Evolutionary conservation across 257 asterid species (phyloP), one percentile per base, ranked within the genome.

Genomic region (Solanum clarkiae): DNA sequence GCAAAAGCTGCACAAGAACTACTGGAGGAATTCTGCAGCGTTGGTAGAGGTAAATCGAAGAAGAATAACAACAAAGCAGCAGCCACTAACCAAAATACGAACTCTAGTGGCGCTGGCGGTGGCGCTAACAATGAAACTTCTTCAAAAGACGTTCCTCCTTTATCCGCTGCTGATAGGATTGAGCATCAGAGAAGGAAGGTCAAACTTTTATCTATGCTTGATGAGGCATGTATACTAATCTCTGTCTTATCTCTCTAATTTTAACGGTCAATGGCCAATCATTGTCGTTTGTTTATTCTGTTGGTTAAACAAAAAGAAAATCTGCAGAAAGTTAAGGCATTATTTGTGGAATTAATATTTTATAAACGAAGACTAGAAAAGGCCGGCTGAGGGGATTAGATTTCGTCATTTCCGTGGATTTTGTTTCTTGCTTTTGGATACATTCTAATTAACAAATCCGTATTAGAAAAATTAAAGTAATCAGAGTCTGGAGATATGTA

Each of bases 171-270:
- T 13, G 99, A 95, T 87, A 90, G 98, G 87, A 91, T 97, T 18
- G 99, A 97, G 80, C 98, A 97, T 88, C 99, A 95, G 87, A 87
- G 98, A 63, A 90, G 99, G 87, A 97, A 97, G 97, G 98, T 95
- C 98, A 97, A 97, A 95, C 94, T 97, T 20, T 84, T 95, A 84
- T 88, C 99, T 42, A 97, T 97, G 99, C 99, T 95, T 88, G 99
- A 97, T 87, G 99, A 97, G 99, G 99, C 89, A 92, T 40, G 98
- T 91, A 88, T 57, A 51, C 81, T 85, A 32, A 60, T 88, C 90
- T 69, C 71, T 80, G 69, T 80, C 85, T 56, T 80, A 0, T 53
- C 84, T 68, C 85, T 47, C 47, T 75, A 29, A 72, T 83, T 24
- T 69, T 8, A 40, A 68, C 44, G 24, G 82, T 90, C 87, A 85